These are phyloP conservation scores for fission yeast (Schizosaccharomyces pombe) DNA, from an alignment of 805 yeast genomes.

Conservation along the genomic window DNA sequence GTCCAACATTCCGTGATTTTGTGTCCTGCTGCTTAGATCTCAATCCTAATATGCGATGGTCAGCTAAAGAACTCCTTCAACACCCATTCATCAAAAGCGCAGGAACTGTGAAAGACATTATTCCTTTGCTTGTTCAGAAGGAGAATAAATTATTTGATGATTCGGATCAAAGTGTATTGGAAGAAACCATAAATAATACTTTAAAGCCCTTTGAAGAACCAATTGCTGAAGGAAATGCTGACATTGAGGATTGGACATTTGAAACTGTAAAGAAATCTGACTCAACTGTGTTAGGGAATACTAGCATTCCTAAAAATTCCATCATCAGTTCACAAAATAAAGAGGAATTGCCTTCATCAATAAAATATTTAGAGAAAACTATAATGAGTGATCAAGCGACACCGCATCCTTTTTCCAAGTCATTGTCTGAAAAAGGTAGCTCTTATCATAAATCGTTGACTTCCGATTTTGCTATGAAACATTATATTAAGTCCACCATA, in stretches of 20 bases:
- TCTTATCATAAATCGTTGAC: too few species aligned
- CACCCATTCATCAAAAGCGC: constrained; percentile 35
- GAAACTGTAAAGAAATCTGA: too few species aligned
- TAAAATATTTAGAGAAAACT: too few species aligned
- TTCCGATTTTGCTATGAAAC: too few species aligned
- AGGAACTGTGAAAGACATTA: constrained; percentile 12
- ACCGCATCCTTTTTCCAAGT: too few species aligned
- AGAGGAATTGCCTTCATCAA: too few species aligned
- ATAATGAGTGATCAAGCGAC: too few species aligned
- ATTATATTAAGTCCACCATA: neutral
- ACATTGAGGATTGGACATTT: neutral
- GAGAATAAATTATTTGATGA: neutral
- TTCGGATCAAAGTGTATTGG: neutral
- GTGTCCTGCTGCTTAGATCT: constrained; percentile 45
- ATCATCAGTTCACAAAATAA: too few species aligned
- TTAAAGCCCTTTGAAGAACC: neutral
- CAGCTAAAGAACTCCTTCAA: constrained; percentile 34
- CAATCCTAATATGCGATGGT: constrained; percentile 43
- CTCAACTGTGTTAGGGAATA: too few species aligned
- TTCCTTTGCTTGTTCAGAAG: neutral
- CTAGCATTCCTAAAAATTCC: too few species aligned
- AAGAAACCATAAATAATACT: neutral
- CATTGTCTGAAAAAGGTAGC: too few species aligned
- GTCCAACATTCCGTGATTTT: constrained; percentile 42
- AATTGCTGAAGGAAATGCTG: neutral